Percentiles rank a stretch among this genome's conserved stretches.
Conservation (phyloP, 768 basidiomycete genomes). For the Candolleomyces eurysporus region DNA sequence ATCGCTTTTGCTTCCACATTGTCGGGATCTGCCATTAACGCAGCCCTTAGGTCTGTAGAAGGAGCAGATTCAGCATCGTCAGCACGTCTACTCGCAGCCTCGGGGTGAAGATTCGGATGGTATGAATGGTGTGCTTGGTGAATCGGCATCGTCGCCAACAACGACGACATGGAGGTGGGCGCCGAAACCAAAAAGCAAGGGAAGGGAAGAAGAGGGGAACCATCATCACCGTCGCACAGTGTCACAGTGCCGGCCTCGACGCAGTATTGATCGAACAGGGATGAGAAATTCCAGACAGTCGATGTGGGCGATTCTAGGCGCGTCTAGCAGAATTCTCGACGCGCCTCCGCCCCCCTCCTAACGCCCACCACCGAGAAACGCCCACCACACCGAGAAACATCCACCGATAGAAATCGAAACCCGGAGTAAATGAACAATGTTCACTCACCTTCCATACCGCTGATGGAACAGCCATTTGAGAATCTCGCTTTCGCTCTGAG, state of each 20-base stretch:
- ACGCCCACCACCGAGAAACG: not conserved
- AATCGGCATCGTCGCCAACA: not conserved
- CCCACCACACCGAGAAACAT: not conserved
- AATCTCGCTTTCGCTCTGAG: slow-evolving; percentile 66
- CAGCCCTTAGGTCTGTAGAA: slow-evolving; percentile 60
- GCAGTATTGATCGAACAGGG: not conserved
- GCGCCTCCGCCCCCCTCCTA: not conserved
- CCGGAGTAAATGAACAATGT: not conserved
- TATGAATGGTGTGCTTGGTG: not conserved
- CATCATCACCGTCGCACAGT: not conserved
- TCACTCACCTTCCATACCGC: slow-evolving; percentile 60
- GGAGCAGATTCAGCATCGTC: not conserved
- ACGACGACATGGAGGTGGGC: not conserved
- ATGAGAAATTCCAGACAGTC: not conserved
- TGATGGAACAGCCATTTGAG: slow-evolving; percentile 55
- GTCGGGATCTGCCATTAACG: slow-evolving; percentile 61
- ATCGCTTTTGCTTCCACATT: slow-evolving; percentile 67
- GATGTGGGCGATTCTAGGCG: not conserved
- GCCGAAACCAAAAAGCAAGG: not conserved
- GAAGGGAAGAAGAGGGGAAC: not conserved
- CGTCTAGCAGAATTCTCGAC: not conserved
- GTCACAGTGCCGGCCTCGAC: not conserved
- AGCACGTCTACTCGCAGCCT: not conserved
- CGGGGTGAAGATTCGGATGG: not conserved
- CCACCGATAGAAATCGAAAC: not conserved